Evolutionary conservation across 352 stramenopile species (phyloP).

Genomic region (Thalassiosira mediterranea): DNA sequence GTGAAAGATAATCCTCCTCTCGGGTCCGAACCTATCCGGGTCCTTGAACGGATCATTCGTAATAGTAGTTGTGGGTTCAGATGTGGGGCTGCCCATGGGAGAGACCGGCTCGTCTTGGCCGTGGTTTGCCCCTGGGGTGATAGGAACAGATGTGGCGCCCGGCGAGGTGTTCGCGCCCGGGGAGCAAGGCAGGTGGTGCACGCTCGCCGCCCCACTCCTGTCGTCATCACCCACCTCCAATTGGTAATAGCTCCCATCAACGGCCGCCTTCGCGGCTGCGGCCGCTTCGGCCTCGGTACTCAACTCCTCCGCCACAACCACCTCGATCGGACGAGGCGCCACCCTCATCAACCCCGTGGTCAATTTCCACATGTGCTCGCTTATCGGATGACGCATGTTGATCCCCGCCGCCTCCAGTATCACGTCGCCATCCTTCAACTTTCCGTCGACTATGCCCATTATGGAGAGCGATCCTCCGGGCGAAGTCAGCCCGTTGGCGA

Average conservation of each 20-base stretch:
- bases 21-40: slow-evolving; percentile 51
- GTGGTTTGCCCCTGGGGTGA: no score
- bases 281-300: not conserved
- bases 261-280: not conserved
- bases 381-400: slow-evolving; percentile 75
- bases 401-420: slow-evolving; percentile 77
- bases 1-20: slow-evolving; percentile 72
- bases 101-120: not conserved
- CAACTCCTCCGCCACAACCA: slow-evolving; percentile 65
- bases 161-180: not conserved
- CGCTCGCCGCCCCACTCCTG: not conserved
- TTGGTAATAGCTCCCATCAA: not conserved
- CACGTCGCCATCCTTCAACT: slow-evolving; percentile 66
- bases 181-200: not conserved
- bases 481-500: not conserved
- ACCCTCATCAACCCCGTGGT: slow-evolving; percentile 79
- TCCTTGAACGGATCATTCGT: slow-evolving; percentile 34
- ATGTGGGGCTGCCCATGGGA: not conserved
- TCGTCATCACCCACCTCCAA: not conserved
- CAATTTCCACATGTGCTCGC: slow-evolving; percentile 82
- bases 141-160: no score
- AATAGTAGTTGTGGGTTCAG: not conserved
- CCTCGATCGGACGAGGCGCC: slow-evolving; percentile 66
- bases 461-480: no score
- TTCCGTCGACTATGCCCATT: slow-evolving; percentile 37